Evolutionary conservation across 176 grass and related monocot species (phyloP), one percentile per base, ranked within the genome.

Genomic region (Raddia guianensis): DNA sequence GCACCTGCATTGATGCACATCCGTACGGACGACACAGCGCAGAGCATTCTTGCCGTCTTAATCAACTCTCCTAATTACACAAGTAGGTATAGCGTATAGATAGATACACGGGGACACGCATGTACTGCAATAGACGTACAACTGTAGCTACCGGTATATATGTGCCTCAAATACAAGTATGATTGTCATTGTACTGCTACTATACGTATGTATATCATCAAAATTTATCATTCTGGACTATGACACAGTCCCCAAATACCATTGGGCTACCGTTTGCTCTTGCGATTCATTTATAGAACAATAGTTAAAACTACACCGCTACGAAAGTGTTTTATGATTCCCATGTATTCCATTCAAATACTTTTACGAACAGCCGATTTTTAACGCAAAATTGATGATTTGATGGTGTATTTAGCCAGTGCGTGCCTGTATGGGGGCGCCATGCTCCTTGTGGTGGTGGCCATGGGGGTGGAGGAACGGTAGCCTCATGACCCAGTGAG

Each of bases 391-490:
- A 2, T 14, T 14, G 32, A 34, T 14, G 60, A 2, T 32, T 14
- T 14, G 32, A 34, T 14, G 60, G 5, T 32, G 14, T n/a, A n/a
- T 47, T 5, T 40, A 8, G 3, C 9, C 19, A 81, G 62, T 85
- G 49, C 87, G 53, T 89, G 83, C 96, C 87, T 99, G 96, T 79
- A 99, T 93, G 67, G 73, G 60, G 4, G 73, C 82, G 46, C 85
- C 76, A 50, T 87, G 80, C 32, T 97, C 91, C 70, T 70, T 97
- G 64, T 85, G 75, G 75, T 85, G 75, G 75, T 90, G 87, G 7
- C 78, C 88, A 69, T 84, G 75, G 40, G 86, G 63, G 12, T 86
- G 73, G 49, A 99, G 90, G 86, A 95, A 85, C 16, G 86, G 90
- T 47, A 98, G 64, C 81, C 73, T 86, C 78, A 82, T 82, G 59